Percentiles rank a stretch among this genome's conserved stretches.
phyloP scores from a whole-genome alignment of 306 rosid species.

The Aeschynomene evenia region DNA sequence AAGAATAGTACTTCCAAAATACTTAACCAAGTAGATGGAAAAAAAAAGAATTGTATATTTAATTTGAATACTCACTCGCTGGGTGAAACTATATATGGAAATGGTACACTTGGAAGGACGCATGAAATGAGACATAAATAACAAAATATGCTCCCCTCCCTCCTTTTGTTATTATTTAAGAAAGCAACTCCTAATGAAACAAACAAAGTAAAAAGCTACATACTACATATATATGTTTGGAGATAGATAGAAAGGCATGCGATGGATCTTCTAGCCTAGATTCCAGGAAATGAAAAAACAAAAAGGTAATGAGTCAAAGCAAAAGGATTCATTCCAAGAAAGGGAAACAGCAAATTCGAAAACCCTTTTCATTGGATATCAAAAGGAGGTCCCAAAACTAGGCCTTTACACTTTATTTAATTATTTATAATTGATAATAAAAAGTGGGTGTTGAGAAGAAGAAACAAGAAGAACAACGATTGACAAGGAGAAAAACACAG shows the following conservation, averaged over 20 bases:
- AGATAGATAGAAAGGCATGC: slow-evolving; percentile 43
- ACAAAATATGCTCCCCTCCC: slow-evolving; percentile 29
- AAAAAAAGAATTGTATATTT: not conserved
- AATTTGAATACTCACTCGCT: no score
- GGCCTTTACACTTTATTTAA: no score
- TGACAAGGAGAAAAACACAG: slow-evolving; percentile 19
- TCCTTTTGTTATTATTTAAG: slow-evolving; percentile 35
- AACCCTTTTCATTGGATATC: slow-evolving; percentile 51
- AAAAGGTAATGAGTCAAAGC: no score
- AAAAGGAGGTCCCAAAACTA: slow-evolving; percentile 45
- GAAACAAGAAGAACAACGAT: slow-evolving; percentile 13
- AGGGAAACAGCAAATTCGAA: slow-evolving; percentile 55
- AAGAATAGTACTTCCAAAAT: not conserved
- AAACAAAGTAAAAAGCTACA: slow-evolving; percentile 29
- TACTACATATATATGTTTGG: slow-evolving; percentile 11
- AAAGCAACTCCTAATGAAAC: slow-evolving; percentile 18
- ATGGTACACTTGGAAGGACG: slow-evolving; percentile 24
- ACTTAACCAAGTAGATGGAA: slow-evolving; percentile 2
- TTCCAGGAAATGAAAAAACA: slow-evolving; percentile 45
- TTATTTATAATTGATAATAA: no score
- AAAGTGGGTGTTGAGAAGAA: slow-evolving; percentile 33
- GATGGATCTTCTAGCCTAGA: slow-evolving; percentile 39
- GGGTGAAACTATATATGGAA: slow-evolving; percentile 39
- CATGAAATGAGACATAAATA: slow-evolving; percentile 20
- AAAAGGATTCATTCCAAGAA: slow-evolving; percentile 72